Base-by-base conservation (phyloP, 129 eudicot genomes). In the Smallanthus sonchifolius region DNA sequence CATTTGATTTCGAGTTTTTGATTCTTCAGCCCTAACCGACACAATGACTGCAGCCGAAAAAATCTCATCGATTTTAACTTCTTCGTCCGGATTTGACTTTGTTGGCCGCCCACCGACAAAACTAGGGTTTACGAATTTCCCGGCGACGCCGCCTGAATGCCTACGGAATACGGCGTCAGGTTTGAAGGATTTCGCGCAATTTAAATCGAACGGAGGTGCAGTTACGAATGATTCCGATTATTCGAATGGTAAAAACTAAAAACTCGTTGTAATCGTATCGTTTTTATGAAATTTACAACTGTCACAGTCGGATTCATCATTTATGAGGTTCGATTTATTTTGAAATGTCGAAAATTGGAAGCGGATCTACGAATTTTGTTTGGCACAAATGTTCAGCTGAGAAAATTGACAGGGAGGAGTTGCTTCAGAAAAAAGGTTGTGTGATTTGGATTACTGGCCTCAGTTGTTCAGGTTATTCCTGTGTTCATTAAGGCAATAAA, bases 381-480 rank as follows among this genome's bases (percentile, higher is more conserved):
- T 93, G 98, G 98, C 98, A 93, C 80, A 82, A 86, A 65, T 87
- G 92, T 57, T 86, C 95, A 0, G 89, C 90, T 1, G 84, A 83
- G 63, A 90, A 93, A 81, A 60, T 64, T 56, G 98, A 93, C 54
- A 83, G 98, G 81, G 85, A 93, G 76, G 83, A 84, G 59, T 74
- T 93, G 83, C 91, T 93, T 67, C 85, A 90, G 64, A 97, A 93
- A 48, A 86, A 78, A 84, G 98, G 98, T 4, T 93, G 97, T 80
- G 98, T 93, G 62, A 79, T 93, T 65, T 93, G 96, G 98, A 87
- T 93, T 42, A 93, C 98, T 56, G 98, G 98, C 62, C 91, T 93
- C 32, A 93, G 98, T 83, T 97, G 98, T 77, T 93, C 98, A 86
- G 98, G 98, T 49, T 40, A 34, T 9, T 24, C 15, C 11, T 57